A percentile compares a stretch with the other conserved stretches of the same genome.
These are phyloP conservation scores for Stentor roeselii DNA, from an alignment of 73 alveolate genomes.

Conservation along the genomic window DNA sequence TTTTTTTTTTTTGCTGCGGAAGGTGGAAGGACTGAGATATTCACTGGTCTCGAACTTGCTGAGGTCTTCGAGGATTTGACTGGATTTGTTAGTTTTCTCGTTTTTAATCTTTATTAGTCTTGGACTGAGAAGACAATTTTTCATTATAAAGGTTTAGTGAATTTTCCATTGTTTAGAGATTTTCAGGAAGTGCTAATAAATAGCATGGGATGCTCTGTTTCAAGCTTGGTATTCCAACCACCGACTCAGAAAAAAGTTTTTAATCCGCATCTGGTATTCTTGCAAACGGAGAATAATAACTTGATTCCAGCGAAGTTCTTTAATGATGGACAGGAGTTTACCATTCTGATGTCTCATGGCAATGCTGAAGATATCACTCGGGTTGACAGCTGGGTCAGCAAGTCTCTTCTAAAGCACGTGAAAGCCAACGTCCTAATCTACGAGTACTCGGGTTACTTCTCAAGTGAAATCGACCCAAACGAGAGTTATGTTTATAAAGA, in stretches of 20 bases:
- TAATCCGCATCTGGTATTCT: neutral
- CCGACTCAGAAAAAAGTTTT: neutral
- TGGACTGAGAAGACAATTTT: too few species aligned
- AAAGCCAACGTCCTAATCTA: slow-evolving; percentile 43
- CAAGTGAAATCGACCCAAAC: slow-evolving; percentile 37
- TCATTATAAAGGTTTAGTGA: too few species aligned
- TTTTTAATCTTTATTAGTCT: neutral
- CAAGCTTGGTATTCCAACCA: slow-evolving; percentile 28
- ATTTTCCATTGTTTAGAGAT: too few species aligned
- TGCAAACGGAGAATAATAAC: neutral
- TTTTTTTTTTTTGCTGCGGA: too few species aligned
- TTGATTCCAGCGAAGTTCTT: slow-evolving; percentile 18
- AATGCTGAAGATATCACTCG: slow-evolving; percentile 60
- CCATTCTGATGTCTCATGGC: slow-evolving; percentile 65
- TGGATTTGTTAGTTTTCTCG: neutral
- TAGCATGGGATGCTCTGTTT: slow-evolving; percentile 17
- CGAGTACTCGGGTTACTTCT: slow-evolving; percentile 53
- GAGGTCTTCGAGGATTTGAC: neutral
- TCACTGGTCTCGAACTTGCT: too few species aligned
- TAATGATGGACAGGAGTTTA: slow-evolving; percentile 41
- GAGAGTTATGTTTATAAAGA: slow-evolving; percentile 63
- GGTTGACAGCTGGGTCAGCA: slow-evolving; percentile 42
- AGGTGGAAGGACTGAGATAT: too few species aligned
- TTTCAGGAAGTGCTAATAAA: too few species aligned
- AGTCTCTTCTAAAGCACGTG: slow-evolving; percentile 15